Base-by-base conservation (phyloP, 208 protist species). In the Wallacemonas rigidus region DNA sequence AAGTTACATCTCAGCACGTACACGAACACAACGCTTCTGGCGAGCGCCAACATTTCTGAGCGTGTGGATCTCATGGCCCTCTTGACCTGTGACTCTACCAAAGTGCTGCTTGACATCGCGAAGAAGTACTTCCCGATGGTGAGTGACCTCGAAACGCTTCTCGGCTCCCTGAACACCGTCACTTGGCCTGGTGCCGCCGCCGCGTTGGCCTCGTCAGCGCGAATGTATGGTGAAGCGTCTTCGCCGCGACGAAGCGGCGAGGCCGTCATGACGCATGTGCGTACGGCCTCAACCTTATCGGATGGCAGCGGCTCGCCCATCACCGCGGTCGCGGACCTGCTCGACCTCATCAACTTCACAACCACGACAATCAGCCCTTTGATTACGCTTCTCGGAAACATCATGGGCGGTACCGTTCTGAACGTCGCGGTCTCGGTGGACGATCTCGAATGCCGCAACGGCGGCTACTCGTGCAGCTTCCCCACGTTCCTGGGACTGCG, bases 1-100 rank as follows among this genome's bases (percentile, higher is more conserved):
- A 63, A 63, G 36, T 43, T 63, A 39, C 57, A 63, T 39, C n/a
- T 63, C 36, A 63, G 57, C 57, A n/a, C n/a, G 57, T 63, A 63
- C 57, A 45, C 57, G 7, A 63, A 63, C 57, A 63, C 57, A 11
- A 63, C 57, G 57, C 38, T 63, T 17, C 38, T 63, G 11, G 38
- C 51, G 5, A 17, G 0, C 7, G 17, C 57, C 9, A 7, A 63
- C 57, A 44, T 63, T 17, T 39, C 36, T 43, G 57, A 45, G 38
- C n/a, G 38, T 7, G 57, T 63, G 4, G 57, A 63, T n/a, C 36
- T 63, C 36, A 7, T 35, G 57, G 44, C 39, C 36, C 57, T 63
- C 5, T 39, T 63, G 36, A 39, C 36, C 57, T 63, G 36, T 0
- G 57, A 63, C 36, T 63, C 57, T 8, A 63, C 44, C 36, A 39